A percentile compares a stretch with the other conserved stretches of the same genome.
These are phyloP conservation scores for Pseudocercospora cruenta DNA, from an alignment of 2,329 filamentous ascomycete species.

Conservation along the genomic window DNA sequence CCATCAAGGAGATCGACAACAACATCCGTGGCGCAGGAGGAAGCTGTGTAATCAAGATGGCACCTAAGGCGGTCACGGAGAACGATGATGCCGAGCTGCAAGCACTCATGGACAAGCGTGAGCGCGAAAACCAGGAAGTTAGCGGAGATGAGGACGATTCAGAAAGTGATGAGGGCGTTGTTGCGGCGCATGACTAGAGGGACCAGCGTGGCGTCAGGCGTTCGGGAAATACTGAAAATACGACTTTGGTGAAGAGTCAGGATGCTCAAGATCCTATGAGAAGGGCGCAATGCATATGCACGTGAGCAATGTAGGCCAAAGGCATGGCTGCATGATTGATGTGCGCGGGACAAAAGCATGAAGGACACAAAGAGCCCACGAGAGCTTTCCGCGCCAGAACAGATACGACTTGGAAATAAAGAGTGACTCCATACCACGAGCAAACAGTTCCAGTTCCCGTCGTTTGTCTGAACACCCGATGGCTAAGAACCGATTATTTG, in stretches of 20 bases:
- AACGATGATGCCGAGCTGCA: slow-evolving; percentile 96
- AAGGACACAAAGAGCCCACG: neutral
- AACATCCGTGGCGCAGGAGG: slow-evolving; percentile 80
- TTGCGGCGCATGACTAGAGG: slow-evolving; percentile 26
- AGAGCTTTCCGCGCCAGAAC: neutral
- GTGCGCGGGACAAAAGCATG: neutral
- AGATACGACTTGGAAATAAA: neutral
- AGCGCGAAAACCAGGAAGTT: slow-evolving; percentile 96
- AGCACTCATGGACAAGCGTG: slow-evolving; percentile 98
- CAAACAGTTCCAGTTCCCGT: neutral
- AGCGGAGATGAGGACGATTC: slow-evolving; percentile 96
- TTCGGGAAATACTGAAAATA: slow-evolving; percentile 5
- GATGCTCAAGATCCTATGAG: neutral
- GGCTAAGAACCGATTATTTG: neutral
- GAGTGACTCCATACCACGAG: neutral
- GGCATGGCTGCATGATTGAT: neutral
- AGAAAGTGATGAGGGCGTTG: slow-evolving; percentile 86
- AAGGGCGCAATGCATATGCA: neutral
- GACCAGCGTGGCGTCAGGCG: slow-evolving; percentile 26
- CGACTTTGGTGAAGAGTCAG: neutral
- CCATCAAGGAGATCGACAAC: slow-evolving; percentile 82
- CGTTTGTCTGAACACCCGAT: neutral
- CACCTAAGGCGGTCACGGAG: slow-evolving; percentile 97
- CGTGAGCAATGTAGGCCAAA: neutral
- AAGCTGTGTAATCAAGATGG: slow-evolving; percentile 91